A percentile compares a stretch with the other conserved stretches of the same genome.
Conservation (phyloP, 495 filamentous ascomycete genomes). For the Aspergillus campestris region DNA sequence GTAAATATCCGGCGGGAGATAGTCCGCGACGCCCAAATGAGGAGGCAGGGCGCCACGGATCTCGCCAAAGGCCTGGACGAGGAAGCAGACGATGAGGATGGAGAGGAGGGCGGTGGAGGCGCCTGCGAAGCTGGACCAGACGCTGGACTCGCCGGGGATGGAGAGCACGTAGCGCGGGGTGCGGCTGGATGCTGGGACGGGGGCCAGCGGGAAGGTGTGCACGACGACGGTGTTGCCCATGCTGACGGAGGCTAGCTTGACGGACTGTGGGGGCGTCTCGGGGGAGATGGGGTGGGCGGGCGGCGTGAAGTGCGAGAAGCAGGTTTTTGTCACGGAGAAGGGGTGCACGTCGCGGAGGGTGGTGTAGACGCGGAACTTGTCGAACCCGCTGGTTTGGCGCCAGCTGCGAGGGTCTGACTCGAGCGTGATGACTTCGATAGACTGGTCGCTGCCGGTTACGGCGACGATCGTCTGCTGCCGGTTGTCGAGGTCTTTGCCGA, state of each 20-base stretch:
- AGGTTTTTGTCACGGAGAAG: conserved; percentile 74
- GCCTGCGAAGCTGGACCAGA: conserved; percentile 38
- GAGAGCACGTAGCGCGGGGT: conserved; percentile 61
- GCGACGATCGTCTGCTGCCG: conserved; percentile 73
- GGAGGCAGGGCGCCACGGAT: conserved; percentile 52
- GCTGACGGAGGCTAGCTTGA: conserved; percentile 79
- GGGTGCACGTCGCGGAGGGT: conserved; percentile 68
- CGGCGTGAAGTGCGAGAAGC: conserved; percentile 63
- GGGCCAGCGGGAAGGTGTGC: conserved; percentile 69
- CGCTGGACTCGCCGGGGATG: conserved; percentile 42
- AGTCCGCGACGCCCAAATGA: conserved; percentile 44
- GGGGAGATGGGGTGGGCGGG: conserved; percentile 41
- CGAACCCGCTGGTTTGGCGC: conserved; percentile 27
- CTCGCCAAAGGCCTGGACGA: conserved; percentile 61
- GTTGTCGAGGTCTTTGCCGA: conserved; percentile 45
- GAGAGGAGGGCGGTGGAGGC: conserved; percentile 43
- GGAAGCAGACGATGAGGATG: conserved; percentile 46
- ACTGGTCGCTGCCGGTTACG: conserved; percentile 73
- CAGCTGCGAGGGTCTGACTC: conserved; percentile 42
- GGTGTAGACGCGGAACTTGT: conserved; percentile 53
- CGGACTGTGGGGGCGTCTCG: conserved; percentile 44
- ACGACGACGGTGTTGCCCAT: conserved; percentile 80
- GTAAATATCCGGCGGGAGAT: conserved; percentile 31
- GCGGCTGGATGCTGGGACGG: conserved; percentile 37
- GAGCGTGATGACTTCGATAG: conserved; percentile 67